A percentile compares a stretch with the other conserved stretches of the same genome.
These are phyloP conservation scores for Botrytis deweyae DNA, from an alignment of 2,329 filamentous ascomycete genomes.

Conservation along the genomic window DNA sequence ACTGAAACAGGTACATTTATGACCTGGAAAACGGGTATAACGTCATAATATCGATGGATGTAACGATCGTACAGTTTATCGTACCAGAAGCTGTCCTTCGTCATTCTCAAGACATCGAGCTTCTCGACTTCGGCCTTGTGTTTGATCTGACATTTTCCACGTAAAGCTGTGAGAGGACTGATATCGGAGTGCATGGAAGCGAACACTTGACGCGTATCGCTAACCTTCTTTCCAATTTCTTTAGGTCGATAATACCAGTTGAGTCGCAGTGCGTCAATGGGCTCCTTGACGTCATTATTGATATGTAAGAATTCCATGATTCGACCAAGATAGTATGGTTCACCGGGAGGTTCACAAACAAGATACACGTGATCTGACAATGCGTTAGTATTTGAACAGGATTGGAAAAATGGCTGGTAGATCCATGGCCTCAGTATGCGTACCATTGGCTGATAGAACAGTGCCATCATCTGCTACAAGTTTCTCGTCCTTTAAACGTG, in stretches of 20 bases:
- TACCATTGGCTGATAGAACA: constrained; percentile 80
- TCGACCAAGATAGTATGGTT: constrained; percentile 94
- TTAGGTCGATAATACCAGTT: constrained; percentile 99
- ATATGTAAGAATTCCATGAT: constrained; percentile 97
- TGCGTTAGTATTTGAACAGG: constrained; percentile 26
- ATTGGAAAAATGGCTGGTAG: neutral
- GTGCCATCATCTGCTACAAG: constrained; percentile 91
- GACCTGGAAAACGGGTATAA: constrained; percentile 86
- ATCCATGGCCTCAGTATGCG: constrained; percentile 40
- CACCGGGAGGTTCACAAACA: constrained; percentile 93
- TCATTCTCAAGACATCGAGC: constrained; percentile 80
- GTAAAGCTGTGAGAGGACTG: constrained; percentile 85
- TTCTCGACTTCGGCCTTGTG: constrained; percentile 84
- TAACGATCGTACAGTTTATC: constrained; percentile 98
- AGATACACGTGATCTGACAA: constrained; percentile 81
- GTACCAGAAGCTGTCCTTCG: constrained; percentile 89
- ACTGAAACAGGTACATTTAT: constrained; percentile 95
- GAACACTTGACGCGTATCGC: constrained; percentile 87
- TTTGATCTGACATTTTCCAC: constrained; percentile 87
- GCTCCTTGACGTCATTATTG: constrained; percentile 69
- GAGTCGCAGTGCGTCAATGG: constrained; percentile 83
- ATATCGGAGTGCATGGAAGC: constrained; percentile 99
- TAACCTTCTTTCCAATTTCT: constrained; percentile 88
- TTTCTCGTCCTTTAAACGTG: constrained; percentile 69
- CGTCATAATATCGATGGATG: constrained; percentile 96